Evolutionary conservation across 192 early-diverging fungal genomes (phyloP), one percentile per base, ranked within the genome.

Genomic region (Allomyces macrogynus): DNA sequence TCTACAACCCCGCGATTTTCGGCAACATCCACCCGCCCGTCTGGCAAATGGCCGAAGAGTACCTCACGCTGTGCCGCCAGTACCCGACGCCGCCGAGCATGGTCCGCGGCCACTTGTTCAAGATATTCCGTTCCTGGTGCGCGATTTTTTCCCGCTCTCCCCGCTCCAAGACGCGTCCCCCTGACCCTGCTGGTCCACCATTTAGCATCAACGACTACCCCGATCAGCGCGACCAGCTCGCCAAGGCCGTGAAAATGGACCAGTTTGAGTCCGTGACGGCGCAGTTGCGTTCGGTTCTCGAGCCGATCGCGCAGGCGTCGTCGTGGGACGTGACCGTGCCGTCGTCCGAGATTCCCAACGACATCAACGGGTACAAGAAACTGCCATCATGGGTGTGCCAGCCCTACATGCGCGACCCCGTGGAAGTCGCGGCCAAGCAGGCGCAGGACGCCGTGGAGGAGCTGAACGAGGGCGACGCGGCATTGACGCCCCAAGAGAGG

Each of bases 1-100:
- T 91, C 11, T 88, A 91, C 66, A 97, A 97, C 68, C 96, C 94
- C 0, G 87, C 87, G 7, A 64, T 97, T 10, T 97, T 97, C 71
- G 76, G 80, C 0, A 66, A 70, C 10, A 71, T 75, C 20, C 74
- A 86, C 42, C 81, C 83, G 24, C 80, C 82, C 7, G 75, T 78
- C 0, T 92, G 87, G 86, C 79, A 85, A 60, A 69, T 96, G 66
- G 90, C 90, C 7, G 74, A 85, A 26, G 93, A 93, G 77, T 99
- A 97, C 68, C 65, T 97, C 49, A 81, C 88, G 11, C 95, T 99
- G 62, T 90, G 87, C 69, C 72, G 75, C 0, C 24, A 68, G 7
- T 67, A 76, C 69, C 86, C 76, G 40, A 90, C 91, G 4, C 78
- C 76, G n/a, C 62, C 80, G n/a, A 65, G 77, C 12, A 78, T 75